Evolutionary conservation across 495 filamentous ascomycete species (phyloP), one percentile per base, ranked within the genome.

Genomic region (Chlorociboria aeruginascens): DNA sequence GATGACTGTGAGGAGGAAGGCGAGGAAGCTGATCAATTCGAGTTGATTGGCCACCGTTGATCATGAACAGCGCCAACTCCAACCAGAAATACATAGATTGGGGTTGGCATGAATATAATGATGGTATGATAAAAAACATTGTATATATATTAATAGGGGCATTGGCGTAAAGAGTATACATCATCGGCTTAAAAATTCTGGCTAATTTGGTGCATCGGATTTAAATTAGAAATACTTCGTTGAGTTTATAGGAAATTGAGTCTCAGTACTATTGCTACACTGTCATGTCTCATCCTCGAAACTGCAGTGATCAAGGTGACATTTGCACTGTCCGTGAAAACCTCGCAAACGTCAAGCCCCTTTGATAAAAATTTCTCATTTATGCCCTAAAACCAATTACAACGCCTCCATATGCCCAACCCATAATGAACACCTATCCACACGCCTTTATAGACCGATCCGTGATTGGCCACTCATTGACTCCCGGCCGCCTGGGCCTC

Each of bases 11-110:
- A 59, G 25, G 66, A 64, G 0, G 61, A 62, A 35, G 70, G 65
- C 6, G 68, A 69, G 3, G 77, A 74, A 3, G 76, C 73, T 0
- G 74, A 81, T 30, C 75, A 75, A 40, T 79, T 85, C 54, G 76
- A 79, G 45, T 69, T 87, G 44, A 74, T 83, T 56, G 85, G 83
- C n/a, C 84, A 89, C 66, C 73, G 79, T 44, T 77, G 63, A 66
- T 37, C 33, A 36, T 40, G 39, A 45, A 41, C 42, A 20, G 14
- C 20, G 41, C 17, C 9, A 43, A 37, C 42, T 36, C 43, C 46
- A 34, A 33, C 32, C 31, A 40, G 35, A 35, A 28, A 31, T 30
- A 2, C 28, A 20, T n/a, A 31, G 16, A 37, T 43, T 20, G 32
- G 29, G 17, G 32, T 48, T 42, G 47, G 48, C 51, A 33, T 48